A percentile compares a stretch with the other conserved stretches of the same genome.
Conservation (phyloP, 192 early-diverging fungal species). For the Coemansia sp. region DNA sequence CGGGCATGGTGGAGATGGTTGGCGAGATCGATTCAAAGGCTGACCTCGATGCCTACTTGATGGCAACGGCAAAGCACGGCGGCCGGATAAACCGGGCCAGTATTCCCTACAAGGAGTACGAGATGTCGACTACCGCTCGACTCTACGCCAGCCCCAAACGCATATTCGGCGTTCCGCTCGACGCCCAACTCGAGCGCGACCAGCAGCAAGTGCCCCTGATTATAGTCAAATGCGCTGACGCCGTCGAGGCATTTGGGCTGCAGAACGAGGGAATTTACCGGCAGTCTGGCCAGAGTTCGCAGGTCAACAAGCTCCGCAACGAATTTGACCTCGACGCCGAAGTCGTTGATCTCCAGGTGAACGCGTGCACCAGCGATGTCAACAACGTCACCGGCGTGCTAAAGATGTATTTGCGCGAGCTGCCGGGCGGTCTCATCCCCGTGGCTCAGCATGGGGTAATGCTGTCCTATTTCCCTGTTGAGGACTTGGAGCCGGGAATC, state of each 20-base stretch:
- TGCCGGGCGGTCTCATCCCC: slow-evolving; percentile 88
- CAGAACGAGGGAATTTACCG: slow-evolving; percentile 87
- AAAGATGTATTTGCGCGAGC: slow-evolving; percentile 92
- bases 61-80: slow-evolving; percentile 26
- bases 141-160: slow-evolving; percentile 70
- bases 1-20: slow-evolving; percentile 52
- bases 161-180: slow-evolving; percentile 81
- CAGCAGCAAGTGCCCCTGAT: slow-evolving; percentile 70
- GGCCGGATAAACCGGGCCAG: slow-evolving; percentile 38
- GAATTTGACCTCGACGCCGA: slow-evolving; percentile 76
- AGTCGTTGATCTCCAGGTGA: slow-evolving; percentile 61
- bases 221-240: slow-evolving; percentile 74
- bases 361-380: slow-evolving; percentile 67
- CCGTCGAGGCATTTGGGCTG: slow-evolving; percentile 76
- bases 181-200: slow-evolving; percentile 69
- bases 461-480: slow-evolving; percentile 24
- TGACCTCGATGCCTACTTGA: slow-evolving; percentile 56
- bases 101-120: slow-evolving; percentile 42
- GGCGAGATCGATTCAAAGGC: slow-evolving; percentile 62
- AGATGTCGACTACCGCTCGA: slow-evolving; percentile 48
- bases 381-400: slow-evolving; percentile 81
- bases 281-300: slow-evolving; percentile 73
- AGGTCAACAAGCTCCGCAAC: slow-evolving; percentile 69
- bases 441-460: slow-evolving; percentile 23
- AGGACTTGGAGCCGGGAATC: slow-evolving; percentile 16